Evolutionary conservation across 305 asterid species (phyloP), one percentile per base, ranked within the genome.

Genomic region (Solanum hybrid): DNA sequence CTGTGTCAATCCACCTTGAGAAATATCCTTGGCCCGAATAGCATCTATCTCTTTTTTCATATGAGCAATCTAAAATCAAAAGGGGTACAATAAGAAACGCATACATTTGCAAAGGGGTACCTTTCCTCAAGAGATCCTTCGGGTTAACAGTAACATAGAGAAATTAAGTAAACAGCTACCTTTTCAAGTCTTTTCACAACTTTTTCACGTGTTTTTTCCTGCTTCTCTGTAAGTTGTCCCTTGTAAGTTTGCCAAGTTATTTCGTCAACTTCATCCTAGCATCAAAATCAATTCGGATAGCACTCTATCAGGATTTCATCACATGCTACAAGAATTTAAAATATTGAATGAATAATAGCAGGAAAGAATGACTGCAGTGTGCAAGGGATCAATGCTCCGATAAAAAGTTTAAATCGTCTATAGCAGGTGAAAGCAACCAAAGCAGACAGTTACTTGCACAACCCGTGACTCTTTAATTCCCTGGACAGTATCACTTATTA

Each of bases 41-140:
- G 99, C 98, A 94, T 96, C 98, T 89, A 97, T 97, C 94, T 97
- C 99, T 95, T 97, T 97, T 93, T 96, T 96, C 98, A 97, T 96
- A 93, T 96, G 98, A 91, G 96, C 96, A 93, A 97, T 96, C 99
- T 97, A 91, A 69, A 87, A 82, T 76, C 90, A 89, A 89, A 90
- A 89, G 86, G 34, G 37, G 35, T 56, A 56, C 42, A 85, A 76
- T 66, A 91, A 56, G 76, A 32, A 56, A 7, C 1, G 7, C 76
- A 56, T 20, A 85, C 5, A 31, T 31, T 85, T 85, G 42, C 46
- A 85, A 85, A 31, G 46, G 32, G 29, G 26, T 56, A 85, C 31
- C 26, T 56, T 31, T 56, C 76, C 32, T 31, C 32, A 56, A 32
- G 31, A 22, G 12, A 56, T 51, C 75, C 73, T 46, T 31, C 24